phyloP scores from a whole-genome alignment of 2,329 filamentous ascomycete genomes.

The Pseudofabraea citricarpa region DNA sequence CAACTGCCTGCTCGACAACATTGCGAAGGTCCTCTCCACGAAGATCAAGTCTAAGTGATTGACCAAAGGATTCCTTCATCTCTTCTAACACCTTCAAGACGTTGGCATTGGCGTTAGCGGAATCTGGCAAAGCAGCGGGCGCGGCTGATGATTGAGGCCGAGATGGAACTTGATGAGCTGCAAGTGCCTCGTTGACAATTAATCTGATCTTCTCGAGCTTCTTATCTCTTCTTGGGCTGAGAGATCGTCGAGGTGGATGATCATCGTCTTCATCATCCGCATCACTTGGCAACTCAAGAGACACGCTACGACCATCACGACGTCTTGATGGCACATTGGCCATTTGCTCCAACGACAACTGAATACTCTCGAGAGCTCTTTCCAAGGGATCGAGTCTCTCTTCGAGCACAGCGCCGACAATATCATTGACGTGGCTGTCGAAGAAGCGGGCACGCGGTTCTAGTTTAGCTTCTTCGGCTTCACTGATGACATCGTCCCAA shows the following conservation, averaged over 20 bases:
- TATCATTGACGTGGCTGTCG: constrained; percentile 80
- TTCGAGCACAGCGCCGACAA: constrained; percentile 75
- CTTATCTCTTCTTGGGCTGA: constrained; percentile 74
- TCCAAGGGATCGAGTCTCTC: constrained; percentile 77
- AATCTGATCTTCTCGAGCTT: constrained; percentile 77
- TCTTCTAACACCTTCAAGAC: constrained; percentile 64
- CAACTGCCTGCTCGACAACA: constrained; percentile 59
- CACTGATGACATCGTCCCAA: constrained; percentile 84
- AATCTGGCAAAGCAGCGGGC: constrained; percentile 19
- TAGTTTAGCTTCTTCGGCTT: constrained; percentile 79
- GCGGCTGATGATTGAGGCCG: constrained; percentile 25
- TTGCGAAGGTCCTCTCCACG: constrained; percentile 50
- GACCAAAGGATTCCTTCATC: constrained; percentile 50
- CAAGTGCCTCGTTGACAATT: constrained; percentile 69
- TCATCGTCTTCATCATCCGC: constrained; percentile 86
- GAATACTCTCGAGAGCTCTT: constrained; percentile 70
- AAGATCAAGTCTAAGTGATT: constrained; percentile 40
- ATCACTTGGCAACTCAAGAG: constrained; percentile 69
- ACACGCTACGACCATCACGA: constrained; percentile 59
- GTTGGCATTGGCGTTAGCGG: constrained; percentile 37
- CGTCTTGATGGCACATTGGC: constrained; percentile 51
- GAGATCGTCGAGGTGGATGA: constrained; percentile 56
- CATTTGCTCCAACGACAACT: constrained; percentile 59
- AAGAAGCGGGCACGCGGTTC: constrained; percentile 82
- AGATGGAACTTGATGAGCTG: constrained; percentile 41